These are phyloP conservation scores for Pichia cactophila DNA, from an alignment of 1,139 yeast species.

Conservation along the genomic window DNA sequence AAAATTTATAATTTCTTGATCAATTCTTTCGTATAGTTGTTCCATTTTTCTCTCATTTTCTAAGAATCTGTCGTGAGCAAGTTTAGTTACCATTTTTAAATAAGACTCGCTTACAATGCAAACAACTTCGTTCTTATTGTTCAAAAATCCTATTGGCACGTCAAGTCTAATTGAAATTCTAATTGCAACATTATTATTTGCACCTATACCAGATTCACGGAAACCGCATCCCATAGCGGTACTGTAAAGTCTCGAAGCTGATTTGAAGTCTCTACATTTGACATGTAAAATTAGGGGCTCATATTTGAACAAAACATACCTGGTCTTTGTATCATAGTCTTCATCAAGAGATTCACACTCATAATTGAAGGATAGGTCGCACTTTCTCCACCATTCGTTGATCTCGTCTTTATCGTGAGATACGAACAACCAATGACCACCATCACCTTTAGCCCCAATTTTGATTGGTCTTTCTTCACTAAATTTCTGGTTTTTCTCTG, in stretches of 20 bases:
- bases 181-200: slow-evolving; percentile 71
- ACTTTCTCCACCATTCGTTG: slow-evolving; percentile 40
- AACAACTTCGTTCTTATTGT: slow-evolving; percentile 28
- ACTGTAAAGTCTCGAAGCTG: slow-evolving; percentile 57
- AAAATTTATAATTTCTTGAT: slow-evolving; percentile 14
- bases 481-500: slow-evolving; percentile 7
- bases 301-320: slow-evolving; percentile 65
- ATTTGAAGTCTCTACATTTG: slow-evolving; percentile 54
- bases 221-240: slow-evolving; percentile 80
- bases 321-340: slow-evolving; percentile 22
- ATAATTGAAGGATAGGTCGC: not conserved
- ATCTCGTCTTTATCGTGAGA: slow-evolving; percentile 54
- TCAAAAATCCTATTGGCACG: slow-evolving; percentile 58
- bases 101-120: slow-evolving; percentile 45
- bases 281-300: slow-evolving; percentile 84
- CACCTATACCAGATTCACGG: slow-evolving; percentile 80
- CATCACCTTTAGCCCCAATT: slow-evolving; percentile 79
- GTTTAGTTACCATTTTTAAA: slow-evolving; percentile 38
- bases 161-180: slow-evolving; percentile 66
- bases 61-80: slow-evolving; percentile 51
- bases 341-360: not conserved
- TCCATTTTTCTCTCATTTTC: slow-evolving; percentile 55
- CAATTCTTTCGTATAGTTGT: slow-evolving; percentile 39
- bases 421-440: slow-evolving; percentile 81
- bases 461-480: slow-evolving; percentile 16